Evolutionary conservation across 495 filamentous ascomycete genomes (phyloP), one percentile per base, ranked within the genome.

Genomic region (Aspergillus cristatus): DNA sequence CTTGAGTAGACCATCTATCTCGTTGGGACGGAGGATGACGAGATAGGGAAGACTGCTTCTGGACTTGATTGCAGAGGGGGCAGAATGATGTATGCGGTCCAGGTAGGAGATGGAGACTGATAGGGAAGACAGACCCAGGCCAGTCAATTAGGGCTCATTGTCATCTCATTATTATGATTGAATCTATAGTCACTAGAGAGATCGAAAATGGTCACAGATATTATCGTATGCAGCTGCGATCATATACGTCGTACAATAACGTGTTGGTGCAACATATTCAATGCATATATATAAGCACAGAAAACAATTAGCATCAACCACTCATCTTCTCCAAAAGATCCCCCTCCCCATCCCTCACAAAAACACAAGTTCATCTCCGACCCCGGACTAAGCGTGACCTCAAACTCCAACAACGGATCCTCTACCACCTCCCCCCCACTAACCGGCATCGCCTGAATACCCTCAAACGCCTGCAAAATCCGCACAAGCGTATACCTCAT

Each of bases 131-230:
- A n/a, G n/a, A n/a, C n/a, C n/a, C n/a, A 90, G 85, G 85, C 85
- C 89, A 65, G 86, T 91, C 63, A 86, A 86, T 48, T 86, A 84
- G 20, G 20, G 8, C 20, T 24, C 4, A 4, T 24, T 4, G 20
- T 8, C 20, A 24, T n/a, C n/a, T n/a, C 20, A 8, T 24, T 24
- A 8, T 24, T 8, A 24, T n/a, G n/a, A n/a, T n/a, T n/a, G n/a
- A n/a, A n/a, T n/a, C n/a, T n/a, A n/a, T n/a, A n/a, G n/a, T n/a
- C n/a, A n/a, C n/a, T n/a, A n/a, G n/a, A n/a, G n/a, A n/a, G n/a
- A n/a, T n/a, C n/a, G n/a, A n/a, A n/a, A n/a, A n/a, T n/a, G n/a
- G n/a, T n/a, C n/a, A 24, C 20, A 24, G 20, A 24, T 24, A 24
- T 24, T n/a, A n/a, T n/a, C n/a, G n/a, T n/a, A n/a, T n/a, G n/a